These are phyloP conservation scores for Penicillium brevicompactum DNA, from an alignment of 2,329 filamentous ascomycete genomes.

Conservation along the genomic window DNA sequence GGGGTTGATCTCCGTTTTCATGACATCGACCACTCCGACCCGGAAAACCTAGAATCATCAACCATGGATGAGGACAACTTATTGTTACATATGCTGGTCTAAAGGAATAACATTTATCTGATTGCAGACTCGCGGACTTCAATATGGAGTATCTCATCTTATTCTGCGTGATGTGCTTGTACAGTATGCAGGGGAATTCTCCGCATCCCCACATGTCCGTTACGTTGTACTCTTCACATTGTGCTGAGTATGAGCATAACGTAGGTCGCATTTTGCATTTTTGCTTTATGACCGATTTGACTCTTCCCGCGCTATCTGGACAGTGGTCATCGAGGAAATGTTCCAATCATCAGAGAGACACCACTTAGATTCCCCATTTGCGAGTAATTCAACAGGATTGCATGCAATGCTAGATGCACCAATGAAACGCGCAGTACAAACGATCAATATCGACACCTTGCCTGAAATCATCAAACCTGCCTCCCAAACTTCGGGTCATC, in stretches of 20 bases:
- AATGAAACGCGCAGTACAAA: background rate
- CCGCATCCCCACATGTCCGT: slow-evolving; percentile 20
- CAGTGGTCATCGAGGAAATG: too few species aligned
- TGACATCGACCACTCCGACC: slow-evolving; percentile 24
- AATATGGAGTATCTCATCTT: background rate
- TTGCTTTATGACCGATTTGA: too few species aligned
- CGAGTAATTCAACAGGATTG: background rate
- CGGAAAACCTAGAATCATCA: slow-evolving; percentile 4
- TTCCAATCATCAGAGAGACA: too few species aligned
- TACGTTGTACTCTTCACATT: background rate
- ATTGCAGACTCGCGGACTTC: slow-evolving; percentile 10
- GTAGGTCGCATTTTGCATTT: background rate
- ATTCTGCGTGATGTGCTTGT: background rate
- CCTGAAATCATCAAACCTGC: background rate
- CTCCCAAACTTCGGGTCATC: background rate
- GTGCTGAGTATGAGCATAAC: background rate
- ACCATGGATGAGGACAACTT: slow-evolving; percentile 19
- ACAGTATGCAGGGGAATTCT: slow-evolving; percentile 20
- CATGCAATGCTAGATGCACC: slow-evolving; percentile 4
- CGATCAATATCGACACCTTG: slow-evolving; percentile 8
- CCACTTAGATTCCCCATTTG: too few species aligned
- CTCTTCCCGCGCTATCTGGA: too few species aligned
- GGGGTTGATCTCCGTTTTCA: slow-evolving; percentile 9
- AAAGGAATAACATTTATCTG: slow-evolving; percentile 17
- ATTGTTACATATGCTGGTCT: slow-evolving; percentile 18